These are phyloP conservation scores for Neohortaea acidophila DNA, from an alignment of 495 filamentous ascomycete genomes.

Conservation along the genomic window DNA sequence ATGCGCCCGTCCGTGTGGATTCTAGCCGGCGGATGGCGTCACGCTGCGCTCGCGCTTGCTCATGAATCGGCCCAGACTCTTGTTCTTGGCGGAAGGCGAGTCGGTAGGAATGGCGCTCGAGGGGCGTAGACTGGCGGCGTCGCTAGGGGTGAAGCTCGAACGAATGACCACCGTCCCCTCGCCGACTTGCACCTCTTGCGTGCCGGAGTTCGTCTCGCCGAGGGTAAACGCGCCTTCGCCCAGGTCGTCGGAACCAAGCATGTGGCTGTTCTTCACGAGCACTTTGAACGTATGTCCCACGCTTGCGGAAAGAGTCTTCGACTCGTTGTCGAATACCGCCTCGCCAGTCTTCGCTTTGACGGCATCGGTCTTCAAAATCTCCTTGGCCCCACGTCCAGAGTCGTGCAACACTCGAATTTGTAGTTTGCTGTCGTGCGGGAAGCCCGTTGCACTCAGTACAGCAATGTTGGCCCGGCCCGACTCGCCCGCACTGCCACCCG, in stretches of 20 bases:
- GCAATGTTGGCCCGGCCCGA: slow-evolving; percentile 67
- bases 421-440: slow-evolving; percentile 60
- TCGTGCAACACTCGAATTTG: slow-evolving; percentile 59
- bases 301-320: slow-evolving; percentile 58
- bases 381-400: slow-evolving; percentile 50
- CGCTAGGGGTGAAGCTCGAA: slow-evolving; percentile 8
- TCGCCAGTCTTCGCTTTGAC: slow-evolving; percentile 46
- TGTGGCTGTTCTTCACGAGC: slow-evolving; percentile 65
- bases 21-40: slow-evolving; percentile 17
- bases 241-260: slow-evolving; percentile 64
- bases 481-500: slow-evolving; percentile 49
- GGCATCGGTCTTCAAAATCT: slow-evolving; percentile 73
- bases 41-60: slow-evolving; percentile 9
- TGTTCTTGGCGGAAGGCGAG: slow-evolving; percentile 9
- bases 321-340: slow-evolving; percentile 53
- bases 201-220: slow-evolving; percentile 59
- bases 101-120: background rate
- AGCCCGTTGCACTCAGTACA: slow-evolving; percentile 64
- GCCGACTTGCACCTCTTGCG: slow-evolving; percentile 60
- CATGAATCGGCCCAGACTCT: slow-evolving; percentile 7
- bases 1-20: background rate
- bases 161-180: slow-evolving; percentile 9
- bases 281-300: slow-evolving; percentile 79
- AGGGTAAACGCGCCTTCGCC: slow-evolving; percentile 83
- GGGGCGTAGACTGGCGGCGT: slow-evolving; percentile 2